Evolutionary conservation across 345 rosid genomes (phyloP).

Genomic region (Euphorbia tirucalli): DNA sequence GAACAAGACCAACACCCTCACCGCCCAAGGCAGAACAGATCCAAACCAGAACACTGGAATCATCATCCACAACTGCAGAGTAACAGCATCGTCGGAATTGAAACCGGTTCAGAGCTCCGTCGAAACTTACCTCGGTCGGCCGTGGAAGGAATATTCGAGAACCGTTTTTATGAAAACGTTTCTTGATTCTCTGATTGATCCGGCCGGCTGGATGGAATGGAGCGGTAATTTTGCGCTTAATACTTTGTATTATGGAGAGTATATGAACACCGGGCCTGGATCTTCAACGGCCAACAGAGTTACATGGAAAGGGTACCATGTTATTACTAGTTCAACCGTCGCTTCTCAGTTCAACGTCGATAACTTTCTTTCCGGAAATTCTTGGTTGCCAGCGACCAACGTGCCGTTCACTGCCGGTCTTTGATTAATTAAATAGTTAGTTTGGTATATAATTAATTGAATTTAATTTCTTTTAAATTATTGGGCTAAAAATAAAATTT

Average conservation of each 20-base stretch:
- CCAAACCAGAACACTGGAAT: constrained; percentile 59
- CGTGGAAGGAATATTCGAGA: constrained; percentile 63
- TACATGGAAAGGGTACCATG: constrained; percentile 66
- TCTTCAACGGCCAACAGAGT: constrained; percentile 54
- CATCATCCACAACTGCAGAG: constrained; percentile 47
- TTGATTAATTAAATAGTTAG: constrained; percentile 20
- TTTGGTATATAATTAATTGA: background rate
- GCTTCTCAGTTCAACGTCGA: constrained; percentile 56
- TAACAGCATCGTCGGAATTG: constrained; percentile 44
- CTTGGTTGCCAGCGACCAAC: constrained; percentile 61
- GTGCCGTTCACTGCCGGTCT: constrained; percentile 61
- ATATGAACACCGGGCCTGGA: constrained; percentile 64
- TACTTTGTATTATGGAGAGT: constrained; percentile 71
- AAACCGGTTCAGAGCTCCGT: constrained; percentile 21
- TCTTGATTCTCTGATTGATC: constrained; percentile 43
- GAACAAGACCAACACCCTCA: constrained; percentile 45
- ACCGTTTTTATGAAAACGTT: constrained; percentile 55
- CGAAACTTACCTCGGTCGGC: constrained; percentile 57
- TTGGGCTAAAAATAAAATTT: background rate
- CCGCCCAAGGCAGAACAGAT: constrained; percentile 62
- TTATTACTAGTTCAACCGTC: constrained; percentile 38
- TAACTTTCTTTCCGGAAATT: constrained; percentile 43
- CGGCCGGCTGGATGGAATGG: constrained; percentile 76
- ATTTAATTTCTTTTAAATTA: background rate
- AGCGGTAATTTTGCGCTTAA: constrained; percentile 42